phyloP scores from a whole-genome alignment of 106 monocot species.

The Dendrobium officinale region DNA sequence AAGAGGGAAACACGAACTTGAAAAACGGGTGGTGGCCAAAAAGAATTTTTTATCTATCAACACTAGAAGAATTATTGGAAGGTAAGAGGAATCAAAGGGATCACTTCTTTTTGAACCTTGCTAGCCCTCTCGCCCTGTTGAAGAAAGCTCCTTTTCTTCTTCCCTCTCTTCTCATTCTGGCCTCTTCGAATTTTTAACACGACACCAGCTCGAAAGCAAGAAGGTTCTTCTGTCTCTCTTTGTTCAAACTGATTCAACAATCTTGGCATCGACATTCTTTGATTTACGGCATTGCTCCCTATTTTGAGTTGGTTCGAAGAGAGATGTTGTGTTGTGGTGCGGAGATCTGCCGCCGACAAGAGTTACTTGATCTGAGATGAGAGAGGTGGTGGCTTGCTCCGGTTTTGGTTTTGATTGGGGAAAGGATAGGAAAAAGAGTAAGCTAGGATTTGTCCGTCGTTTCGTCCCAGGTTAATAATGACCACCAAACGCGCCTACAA shows the following conservation, averaged over 20 bases:
- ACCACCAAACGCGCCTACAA: constrained; percentile 92
- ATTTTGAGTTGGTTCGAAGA: background rate
- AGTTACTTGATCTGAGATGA: background rate
- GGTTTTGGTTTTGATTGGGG: background rate
- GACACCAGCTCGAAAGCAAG: background rate
- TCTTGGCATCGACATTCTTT: background rate
- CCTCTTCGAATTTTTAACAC: background rate
- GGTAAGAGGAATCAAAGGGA: background rate
- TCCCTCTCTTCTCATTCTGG: constrained; percentile 1
- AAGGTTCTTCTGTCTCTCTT: too few relatives aligned
- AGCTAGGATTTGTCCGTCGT: background rate
- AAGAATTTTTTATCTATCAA: too few relatives aligned
- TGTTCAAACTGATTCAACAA: background rate
- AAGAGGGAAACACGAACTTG: too few relatives aligned
- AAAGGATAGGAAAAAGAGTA: constrained; percentile 1
- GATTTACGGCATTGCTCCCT: constrained; percentile 4
- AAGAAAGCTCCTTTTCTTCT: constrained; percentile 9
- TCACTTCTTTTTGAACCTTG: constrained; percentile 2
- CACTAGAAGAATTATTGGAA: background rate
- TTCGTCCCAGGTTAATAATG: constrained; percentile 34
- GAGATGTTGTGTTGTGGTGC: background rate
- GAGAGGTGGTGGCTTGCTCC: background rate
- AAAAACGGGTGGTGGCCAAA: too few relatives aligned
- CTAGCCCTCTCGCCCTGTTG: constrained; percentile 1
- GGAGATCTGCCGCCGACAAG: background rate